A percentile compares a stretch with the other conserved stretches of the same genome.
Evolutionary conservation across 2,329 filamentous ascomycete genomes (phyloP).

Genomic region (Colletotrichum sp.): DNA sequence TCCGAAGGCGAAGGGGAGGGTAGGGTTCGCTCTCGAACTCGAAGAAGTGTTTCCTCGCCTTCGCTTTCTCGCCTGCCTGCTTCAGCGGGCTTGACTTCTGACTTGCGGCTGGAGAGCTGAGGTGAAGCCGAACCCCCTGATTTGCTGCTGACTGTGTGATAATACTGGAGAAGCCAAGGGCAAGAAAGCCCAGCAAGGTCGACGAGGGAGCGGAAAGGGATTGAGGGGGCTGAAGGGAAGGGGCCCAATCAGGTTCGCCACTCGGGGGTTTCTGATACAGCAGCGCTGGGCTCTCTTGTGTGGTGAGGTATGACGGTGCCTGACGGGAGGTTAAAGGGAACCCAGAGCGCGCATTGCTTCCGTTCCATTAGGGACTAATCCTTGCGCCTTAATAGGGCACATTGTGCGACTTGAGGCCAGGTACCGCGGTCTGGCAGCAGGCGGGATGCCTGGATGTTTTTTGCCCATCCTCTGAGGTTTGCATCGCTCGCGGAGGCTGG

Average conservation of each 20-base stretch:
- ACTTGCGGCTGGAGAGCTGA: background rate
- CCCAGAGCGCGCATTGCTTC: background rate
- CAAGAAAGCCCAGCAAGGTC: background rate
- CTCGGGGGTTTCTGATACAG: constrained; percentile 3
- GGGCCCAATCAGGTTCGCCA: constrained; percentile 7
- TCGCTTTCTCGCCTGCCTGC: background rate
- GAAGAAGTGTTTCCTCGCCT: background rate
- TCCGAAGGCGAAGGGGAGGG: background rate
- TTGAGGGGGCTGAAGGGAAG: background rate
- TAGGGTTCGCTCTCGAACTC: background rate
- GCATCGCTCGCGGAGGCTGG: background rate
- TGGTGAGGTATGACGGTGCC: background rate
- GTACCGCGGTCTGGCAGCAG: background rate
- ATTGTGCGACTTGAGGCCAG: background rate
- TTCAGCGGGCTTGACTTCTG: background rate
- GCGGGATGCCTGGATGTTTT: background rate
- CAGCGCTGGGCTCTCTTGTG: background rate
- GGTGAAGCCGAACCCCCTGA: background rate
- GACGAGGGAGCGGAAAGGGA: background rate
- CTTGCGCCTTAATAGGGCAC: constrained; percentile 4
- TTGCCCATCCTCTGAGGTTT: background rate
- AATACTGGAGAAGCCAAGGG: background rate
- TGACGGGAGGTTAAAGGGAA: background rate
- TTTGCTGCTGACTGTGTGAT: background rate
- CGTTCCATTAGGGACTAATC: background rate